These are phyloP conservation scores for Liquidambar formosana DNA, from an alignment of 164 flowering plant genomes.

Conservation along the genomic window DNA sequence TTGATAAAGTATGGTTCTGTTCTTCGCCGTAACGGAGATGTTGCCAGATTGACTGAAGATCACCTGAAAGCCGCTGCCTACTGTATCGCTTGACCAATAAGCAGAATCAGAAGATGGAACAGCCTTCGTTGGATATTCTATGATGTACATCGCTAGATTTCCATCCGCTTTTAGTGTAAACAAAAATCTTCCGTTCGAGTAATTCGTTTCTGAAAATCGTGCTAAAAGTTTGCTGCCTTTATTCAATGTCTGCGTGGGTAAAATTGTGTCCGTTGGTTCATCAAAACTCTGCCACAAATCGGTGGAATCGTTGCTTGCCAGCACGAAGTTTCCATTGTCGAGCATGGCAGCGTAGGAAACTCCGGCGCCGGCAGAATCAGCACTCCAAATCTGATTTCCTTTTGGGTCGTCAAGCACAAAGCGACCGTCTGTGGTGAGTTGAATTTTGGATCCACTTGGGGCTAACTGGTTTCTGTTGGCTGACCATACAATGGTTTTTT, in stretches of 20 bases:
- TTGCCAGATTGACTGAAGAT: conserved; percentile 12
- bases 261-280: conserved; percentile 43
- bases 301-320: conserved; percentile 7
- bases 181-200: conserved; percentile 38
- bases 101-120: conserved; percentile 11
- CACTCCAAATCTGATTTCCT: conserved; percentile 26
- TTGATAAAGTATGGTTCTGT: background rate
- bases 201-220: conserved; percentile 21
- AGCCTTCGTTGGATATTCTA: too few relatives aligned
- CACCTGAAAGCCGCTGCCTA: background rate
- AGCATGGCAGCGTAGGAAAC: conserved; percentile 39
- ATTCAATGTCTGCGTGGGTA: conserved; percentile 38
- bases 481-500: conserved; percentile 41
- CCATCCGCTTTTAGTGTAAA: conserved; percentile 31
- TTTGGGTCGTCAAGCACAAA: conserved; percentile 23
- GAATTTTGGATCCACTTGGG: conserved; percentile 29
- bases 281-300: conserved; percentile 39
- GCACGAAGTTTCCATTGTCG: conserved; percentile 47
- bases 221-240: conserved; percentile 14
- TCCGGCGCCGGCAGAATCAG: background rate
- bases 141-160: conserved; percentile 34
- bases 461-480: conserved; percentile 20
- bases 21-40: background rate
- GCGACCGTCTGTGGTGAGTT: conserved; percentile 26
- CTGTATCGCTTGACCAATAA: conserved; percentile 18